Base-by-base conservation (phyloP, 164 flowering plant genomes). In the Piper longum region DNA sequence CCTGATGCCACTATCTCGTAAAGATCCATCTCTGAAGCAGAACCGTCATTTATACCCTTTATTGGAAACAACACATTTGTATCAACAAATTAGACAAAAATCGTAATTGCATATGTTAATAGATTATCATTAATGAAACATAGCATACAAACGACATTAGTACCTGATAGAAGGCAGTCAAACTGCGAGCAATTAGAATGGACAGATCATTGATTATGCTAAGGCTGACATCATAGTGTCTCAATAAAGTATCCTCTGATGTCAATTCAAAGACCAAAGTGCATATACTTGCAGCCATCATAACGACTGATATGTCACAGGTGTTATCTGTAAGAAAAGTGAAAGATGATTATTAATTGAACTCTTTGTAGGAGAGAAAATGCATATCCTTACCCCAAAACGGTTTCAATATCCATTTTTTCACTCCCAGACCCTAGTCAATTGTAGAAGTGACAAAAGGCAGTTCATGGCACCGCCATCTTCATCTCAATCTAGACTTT, bases 201-300 rank as follows among this genome's bases (percentile, higher is more conserved):
- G 82, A 76, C 16, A 93, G 69, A 65, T 68, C 67, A 63, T 44
- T 52, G n/a, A 82, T 68, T 59, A 67, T 62, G 69, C 61, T 73
- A 6, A 4, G 39, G 57, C 73, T 76, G 51, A 85, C 80, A 61
- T 74, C 66, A 1, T 82, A 84, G 71, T 82, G 75, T 43, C 63
- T 70, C 41, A 79, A 67, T 66, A 90, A 85, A 73, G 82, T 77
- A 67, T 81, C 76, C 76, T 92, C 99, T 14, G 99, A 85, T 60
- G 89, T 82, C 19, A 59, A 71, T 67, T 82, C 91, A 64, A 90
- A 76, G 67, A 93, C 66, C 67, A 93, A 71, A 8, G 92, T 36
- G 61, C 92, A 85, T 63, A 93, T 80, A 76, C 86, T 83, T 70
- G 97, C 73, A 67, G 89, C 92, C 95, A 88, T 88, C 89, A 87